Evolutionary conservation across 352 stramenopile genomes (phyloP).

Genomic region (Pythium folliculosum): DNA sequence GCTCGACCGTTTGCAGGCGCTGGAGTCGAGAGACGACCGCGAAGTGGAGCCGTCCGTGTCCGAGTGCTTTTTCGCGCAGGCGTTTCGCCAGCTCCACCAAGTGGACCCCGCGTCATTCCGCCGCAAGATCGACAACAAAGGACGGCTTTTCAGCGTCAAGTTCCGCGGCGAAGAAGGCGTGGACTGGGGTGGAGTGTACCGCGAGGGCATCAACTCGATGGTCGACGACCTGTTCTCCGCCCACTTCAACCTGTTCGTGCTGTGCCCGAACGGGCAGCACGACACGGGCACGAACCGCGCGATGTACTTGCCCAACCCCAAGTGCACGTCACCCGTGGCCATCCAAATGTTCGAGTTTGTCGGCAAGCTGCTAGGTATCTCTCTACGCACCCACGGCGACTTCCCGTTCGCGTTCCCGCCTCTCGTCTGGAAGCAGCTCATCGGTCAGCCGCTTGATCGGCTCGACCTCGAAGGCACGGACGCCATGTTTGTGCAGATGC

Average conservation of each 20-base stretch:
- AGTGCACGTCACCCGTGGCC: conserved; percentile 84
- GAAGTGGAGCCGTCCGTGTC: conserved; percentile 87
- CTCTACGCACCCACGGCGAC: conserved; percentile 91
- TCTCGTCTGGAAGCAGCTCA: conserved; percentile 93
- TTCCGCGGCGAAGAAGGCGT: conserved; percentile 89
- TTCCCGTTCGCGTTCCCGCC: conserved; percentile 92
- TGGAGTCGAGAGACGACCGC: conserved; percentile 86
- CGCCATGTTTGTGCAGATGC: conserved; percentile 88
- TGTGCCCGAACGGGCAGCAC: conserved; percentile 87
- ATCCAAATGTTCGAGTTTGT: conserved; percentile 95
- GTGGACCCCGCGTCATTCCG: conserved; percentile 86
- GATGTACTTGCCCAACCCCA: conserved; percentile 89
- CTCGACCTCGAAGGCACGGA: conserved; percentile 90
- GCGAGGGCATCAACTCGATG: conserved; percentile 87
- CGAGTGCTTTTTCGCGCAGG: conserved; percentile 94
- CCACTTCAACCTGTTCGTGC: conserved; percentile 83
- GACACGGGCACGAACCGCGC: conserved; percentile 83
- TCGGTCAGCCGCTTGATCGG: conserved; percentile 73
- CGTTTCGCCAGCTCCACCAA: conserved; percentile 88
- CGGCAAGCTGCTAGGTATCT: conserved; percentile 93
- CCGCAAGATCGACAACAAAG: conserved; percentile 89
- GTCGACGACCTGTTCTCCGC: conserved; percentile 87
- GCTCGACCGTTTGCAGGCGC: conserved; percentile 79
- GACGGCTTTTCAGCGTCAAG: conserved; percentile 87
- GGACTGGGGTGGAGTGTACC: conserved; percentile 89